Conservation (phyloP, 805 yeast genomes). For the Lipomyces sp. region DNA sequence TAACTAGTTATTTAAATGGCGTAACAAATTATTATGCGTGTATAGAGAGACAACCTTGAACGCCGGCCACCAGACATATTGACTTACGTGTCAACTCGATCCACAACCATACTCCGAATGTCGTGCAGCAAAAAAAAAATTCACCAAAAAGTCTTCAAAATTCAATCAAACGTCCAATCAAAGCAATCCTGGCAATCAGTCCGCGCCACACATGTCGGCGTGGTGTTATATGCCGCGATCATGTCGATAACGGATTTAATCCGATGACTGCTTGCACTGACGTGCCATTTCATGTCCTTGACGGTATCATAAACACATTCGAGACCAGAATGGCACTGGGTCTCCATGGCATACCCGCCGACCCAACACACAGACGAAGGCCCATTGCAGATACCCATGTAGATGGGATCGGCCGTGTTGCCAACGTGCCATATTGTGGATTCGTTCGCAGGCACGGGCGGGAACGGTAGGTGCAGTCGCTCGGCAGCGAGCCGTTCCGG, state of each 20-base stretch:
- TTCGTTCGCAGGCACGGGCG: constrained; percentile 77
- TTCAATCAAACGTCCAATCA: constrained; percentile 31
- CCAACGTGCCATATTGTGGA: constrained; percentile 96
- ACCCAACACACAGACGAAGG: constrained; percentile 87
- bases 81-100: not conserved
- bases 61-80: not conserved
- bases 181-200: constrained; percentile 35
- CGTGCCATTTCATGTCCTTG: constrained; percentile 88
- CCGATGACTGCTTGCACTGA: constrained; percentile 84
- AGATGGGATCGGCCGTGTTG: constrained; percentile 96
- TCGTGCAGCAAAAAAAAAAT: not conserved
- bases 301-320: constrained; percentile 90
- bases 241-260: constrained; percentile 86
- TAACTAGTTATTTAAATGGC: not conserved
- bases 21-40: too few relatives aligned
- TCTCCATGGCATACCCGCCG: constrained; percentile 97
- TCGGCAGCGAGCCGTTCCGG: constrained; percentile 85
- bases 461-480: constrained; percentile 84
- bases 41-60: too few relatives aligned
- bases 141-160: not conserved
- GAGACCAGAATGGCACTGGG: constrained; percentile 90
- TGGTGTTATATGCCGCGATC: constrained; percentile 73
- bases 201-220: constrained; percentile 64
- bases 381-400: constrained; percentile 96
- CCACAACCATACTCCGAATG: not conserved